Base-by-base conservation (phyloP, 441 rosid species). In the Manihot esculenta region DNA sequence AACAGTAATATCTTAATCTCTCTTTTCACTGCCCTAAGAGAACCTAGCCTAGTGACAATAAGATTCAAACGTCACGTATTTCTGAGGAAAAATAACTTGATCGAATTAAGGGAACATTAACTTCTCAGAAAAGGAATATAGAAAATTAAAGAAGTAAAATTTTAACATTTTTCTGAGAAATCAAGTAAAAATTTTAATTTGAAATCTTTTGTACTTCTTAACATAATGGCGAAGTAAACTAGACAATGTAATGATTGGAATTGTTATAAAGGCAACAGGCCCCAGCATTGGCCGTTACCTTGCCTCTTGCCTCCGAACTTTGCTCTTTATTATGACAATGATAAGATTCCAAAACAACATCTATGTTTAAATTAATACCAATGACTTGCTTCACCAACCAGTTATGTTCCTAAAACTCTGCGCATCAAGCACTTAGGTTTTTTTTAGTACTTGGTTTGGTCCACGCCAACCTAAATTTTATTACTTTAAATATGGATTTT, bases 381-480 rank as follows among this genome's bases (percentile, higher is more conserved):
- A 54, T 2, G 15, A 11, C 58, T 54, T 54, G 27, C 58, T 54
- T 54, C 23, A 10, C 55, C 21, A n/a, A 10, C 26, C 9, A 51
- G 10, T 55, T 7, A 10, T 24, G 59, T 56, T 5, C 3, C 9
- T 27, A 26, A 26, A 38, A 55, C 59, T 55, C 59, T 10, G 59
- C 30, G 2, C 23, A 23, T 54, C 42, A 38, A 7, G 59, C 59
- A 23, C 30, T 21, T 21, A 11, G 0, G 5, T 33, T 42, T 54
- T 64, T 49, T 45, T 76, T 38, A 26, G 3, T 38, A 38, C 42
- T 7, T 38, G 42, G 8, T 7, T 38, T 38, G 42, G 48, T 55
- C 64, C 45, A 35, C 48, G 54, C 55, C 57, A 12, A 77, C 54
- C 23, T 17, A 12, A 33, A 48, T 62, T 35, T 44, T n/a, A 54